Evolutionary conservation across 768 basidiomycete genomes (phyloP).

Genomic region (Candolleomyces aberdarensis): DNA sequence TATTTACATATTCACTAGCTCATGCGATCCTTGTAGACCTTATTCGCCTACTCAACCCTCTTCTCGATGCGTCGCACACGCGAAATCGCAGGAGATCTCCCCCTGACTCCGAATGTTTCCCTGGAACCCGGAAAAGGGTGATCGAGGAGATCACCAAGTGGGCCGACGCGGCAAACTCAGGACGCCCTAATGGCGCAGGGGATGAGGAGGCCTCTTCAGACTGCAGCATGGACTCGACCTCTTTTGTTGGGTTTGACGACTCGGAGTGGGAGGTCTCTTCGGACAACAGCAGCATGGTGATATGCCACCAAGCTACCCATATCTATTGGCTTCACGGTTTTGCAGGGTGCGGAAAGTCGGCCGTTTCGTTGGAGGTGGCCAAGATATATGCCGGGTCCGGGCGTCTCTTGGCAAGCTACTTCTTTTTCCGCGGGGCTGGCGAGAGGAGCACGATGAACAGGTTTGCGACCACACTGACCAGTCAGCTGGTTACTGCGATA

Average conservation of each 20-base stretch:
- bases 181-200: neutral
- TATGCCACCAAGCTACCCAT: neutral
- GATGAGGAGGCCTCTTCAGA: neutral
- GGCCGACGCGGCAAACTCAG: neutral
- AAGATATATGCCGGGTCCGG: neutral
- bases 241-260: neutral
- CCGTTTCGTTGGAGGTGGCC: neutral
- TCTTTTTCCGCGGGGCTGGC: constrained; percentile 1
- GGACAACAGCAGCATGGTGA: neutral
- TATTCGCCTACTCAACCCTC: neutral
- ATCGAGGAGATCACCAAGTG: neutral
- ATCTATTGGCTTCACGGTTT: constrained; percentile 3
- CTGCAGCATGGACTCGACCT: neutral
- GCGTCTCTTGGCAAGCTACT: neutral
- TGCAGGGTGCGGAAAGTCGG: constrained; percentile 5
- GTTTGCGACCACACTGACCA: neutral
- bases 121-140: neutral
- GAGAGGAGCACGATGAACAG: neutral
- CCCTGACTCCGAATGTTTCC: neutral
- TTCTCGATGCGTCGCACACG: neutral
- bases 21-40: too few species aligned
- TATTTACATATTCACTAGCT: too few species aligned
- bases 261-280: neutral
- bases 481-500: neutral
- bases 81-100: neutral